Evolutionary conservation across 2,329 filamentous ascomycete species (phyloP).

Genomic region (Ascochyta clinopodiicola): DNA sequence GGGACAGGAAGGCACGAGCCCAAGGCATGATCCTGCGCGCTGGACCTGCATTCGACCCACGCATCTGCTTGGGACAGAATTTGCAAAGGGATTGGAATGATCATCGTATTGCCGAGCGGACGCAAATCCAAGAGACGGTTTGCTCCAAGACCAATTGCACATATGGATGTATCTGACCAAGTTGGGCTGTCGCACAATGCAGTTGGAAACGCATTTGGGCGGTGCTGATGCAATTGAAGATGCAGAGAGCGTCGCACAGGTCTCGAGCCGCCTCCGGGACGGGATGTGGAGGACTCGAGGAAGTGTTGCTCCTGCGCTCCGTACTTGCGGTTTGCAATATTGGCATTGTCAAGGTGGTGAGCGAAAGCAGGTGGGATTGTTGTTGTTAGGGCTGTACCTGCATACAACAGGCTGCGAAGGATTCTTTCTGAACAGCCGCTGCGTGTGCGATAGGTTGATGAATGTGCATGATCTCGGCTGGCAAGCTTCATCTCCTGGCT

Average conservation of each 20-base stretch:
- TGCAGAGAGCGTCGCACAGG: conserved; percentile 8
- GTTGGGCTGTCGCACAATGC: conserved; percentile 12
- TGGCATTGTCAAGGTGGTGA: neutral
- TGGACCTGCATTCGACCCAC: conserved; percentile 7
- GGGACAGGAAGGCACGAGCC: conserved; percentile 18
- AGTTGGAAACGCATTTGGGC: conserved; percentile 6
- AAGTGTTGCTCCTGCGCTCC: neutral
- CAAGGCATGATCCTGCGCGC: conserved; percentile 4
- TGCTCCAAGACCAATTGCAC: neutral
- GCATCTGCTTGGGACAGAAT: neutral
- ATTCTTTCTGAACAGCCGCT: conserved; percentile 3
- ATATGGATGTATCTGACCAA: conserved; percentile 1
- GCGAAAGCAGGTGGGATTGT: neutral
- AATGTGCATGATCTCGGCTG: neutral
- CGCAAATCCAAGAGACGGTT: neutral
- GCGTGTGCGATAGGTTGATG: conserved; percentile 3
- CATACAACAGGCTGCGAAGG: neutral
- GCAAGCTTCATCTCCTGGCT: conserved; percentile 3
- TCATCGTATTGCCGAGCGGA: neutral
- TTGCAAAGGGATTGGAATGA: neutral
- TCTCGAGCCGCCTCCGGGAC: neutral
- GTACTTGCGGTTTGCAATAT: neutral
- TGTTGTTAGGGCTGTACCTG: conserved; percentile 10
- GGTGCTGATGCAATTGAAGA: conserved; percentile 11
- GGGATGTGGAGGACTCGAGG: neutral